These are phyloP conservation scores for Lumnitzera racemosa DNA, from an alignment of 345 rosid species.

Conservation along the genomic window DNA sequence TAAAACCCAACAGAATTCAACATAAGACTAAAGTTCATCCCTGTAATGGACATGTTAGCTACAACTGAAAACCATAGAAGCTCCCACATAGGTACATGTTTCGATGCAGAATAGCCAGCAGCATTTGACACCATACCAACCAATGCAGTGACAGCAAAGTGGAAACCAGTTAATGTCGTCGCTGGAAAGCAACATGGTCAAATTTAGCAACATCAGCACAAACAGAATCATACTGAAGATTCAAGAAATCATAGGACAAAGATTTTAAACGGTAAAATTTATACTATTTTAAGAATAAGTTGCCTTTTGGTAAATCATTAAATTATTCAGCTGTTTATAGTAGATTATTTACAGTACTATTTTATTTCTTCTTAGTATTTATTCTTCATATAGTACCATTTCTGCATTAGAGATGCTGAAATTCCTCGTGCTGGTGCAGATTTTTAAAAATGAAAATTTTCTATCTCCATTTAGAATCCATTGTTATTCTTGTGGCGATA, in stretches of 20 bases:
- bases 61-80: slow-evolving; percentile 91
- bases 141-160: slow-evolving; percentile 78
- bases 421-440: too few relatives aligned
- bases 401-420: too few relatives aligned
- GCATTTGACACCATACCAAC: slow-evolving; percentile 91
- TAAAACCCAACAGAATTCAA: slow-evolving; percentile 95
- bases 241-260: background rate
- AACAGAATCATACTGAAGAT: background rate
- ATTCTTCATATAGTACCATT: too few relatives aligned
- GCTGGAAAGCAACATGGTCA: slow-evolving; percentile 37
- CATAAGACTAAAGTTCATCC: slow-evolving; percentile 94
- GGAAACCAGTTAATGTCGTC: slow-evolving; percentile 88
- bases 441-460: too few relatives aligned
- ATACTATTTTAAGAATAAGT: background rate
- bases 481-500: too few relatives aligned
- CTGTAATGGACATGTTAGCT: slow-evolving; percentile 79
- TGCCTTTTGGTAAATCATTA: background rate
- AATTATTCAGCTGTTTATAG: too few relatives aligned
- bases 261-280: background rate
- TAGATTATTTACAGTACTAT: too few relatives aligned
- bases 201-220: background rate
- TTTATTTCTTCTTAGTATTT: too few relatives aligned
- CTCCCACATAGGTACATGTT: slow-evolving; percentile 90
- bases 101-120: slow-evolving; percentile 62
- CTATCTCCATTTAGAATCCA: too few relatives aligned